These are phyloP conservation scores for Helicostylum pulchrum DNA, from an alignment of 192 early-diverging fungal species.

Conservation along the genomic window DNA sequence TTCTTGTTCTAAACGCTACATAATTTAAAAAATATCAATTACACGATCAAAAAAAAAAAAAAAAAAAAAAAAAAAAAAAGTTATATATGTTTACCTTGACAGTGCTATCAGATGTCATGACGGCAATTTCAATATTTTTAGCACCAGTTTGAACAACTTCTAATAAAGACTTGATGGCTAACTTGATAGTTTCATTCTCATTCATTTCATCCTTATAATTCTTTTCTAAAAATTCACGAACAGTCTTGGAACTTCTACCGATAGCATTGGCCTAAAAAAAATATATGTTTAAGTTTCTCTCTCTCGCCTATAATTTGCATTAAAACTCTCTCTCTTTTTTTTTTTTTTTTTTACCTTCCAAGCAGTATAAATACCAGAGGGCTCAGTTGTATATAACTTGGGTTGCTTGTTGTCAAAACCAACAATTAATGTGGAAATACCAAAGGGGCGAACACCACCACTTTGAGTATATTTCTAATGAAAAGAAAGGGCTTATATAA, in stretches of 20 bases:
- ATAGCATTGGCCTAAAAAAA: constrained; percentile 82
- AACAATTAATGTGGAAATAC: constrained; percentile 94
- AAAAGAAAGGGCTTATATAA: no score
- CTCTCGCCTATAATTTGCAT: constrained; percentile 35
- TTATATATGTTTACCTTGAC: constrained; percentile 51
- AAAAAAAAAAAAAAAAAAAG: not conserved
- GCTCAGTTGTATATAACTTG: constrained; percentile 96
- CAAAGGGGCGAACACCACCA: constrained; percentile 97
- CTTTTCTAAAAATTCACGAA: constrained; percentile 98
- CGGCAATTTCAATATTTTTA: constrained; percentile 98
- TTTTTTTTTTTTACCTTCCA: constrained; percentile 72
- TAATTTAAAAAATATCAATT: not conserved
- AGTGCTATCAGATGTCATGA: constrained; percentile 77
- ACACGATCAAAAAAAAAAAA: not conserved
- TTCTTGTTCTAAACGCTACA: constrained; percentile 60
- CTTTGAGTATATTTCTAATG: constrained; percentile 94
- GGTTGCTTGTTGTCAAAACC: constrained; percentile 88
- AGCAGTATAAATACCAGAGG: constrained; percentile 96
- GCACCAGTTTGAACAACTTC: constrained; percentile 99
- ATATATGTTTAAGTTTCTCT: not conserved
- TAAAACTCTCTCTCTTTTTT: constrained; percentile 25
- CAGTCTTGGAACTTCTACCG: constrained; percentile 94
- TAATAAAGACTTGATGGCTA: constrained; percentile 86
- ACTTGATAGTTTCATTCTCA: constrained; percentile 81
- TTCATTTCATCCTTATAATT: constrained; percentile 87